Evolutionary conservation across 2,329 filamentous ascomycete species (phyloP), one percentile per base, ranked within the genome.

Genomic region (Thermothelomyces thermophilus): DNA sequence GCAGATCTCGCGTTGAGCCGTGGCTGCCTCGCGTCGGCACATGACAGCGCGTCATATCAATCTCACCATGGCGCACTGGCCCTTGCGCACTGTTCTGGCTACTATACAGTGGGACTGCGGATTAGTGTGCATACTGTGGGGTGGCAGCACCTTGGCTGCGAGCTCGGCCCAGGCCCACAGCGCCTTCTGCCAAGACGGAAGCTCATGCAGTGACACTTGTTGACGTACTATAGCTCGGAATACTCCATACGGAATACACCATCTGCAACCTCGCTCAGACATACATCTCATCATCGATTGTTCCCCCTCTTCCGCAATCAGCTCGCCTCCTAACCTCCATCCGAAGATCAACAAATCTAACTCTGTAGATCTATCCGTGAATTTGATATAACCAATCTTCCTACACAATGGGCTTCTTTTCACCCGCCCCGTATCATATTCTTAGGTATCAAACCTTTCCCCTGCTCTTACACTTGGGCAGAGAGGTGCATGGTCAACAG

Each of bases 361-460:
- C n/a, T n/a, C n/a, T n/a, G n/a, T n/a, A n/a, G n/a, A n/a, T n/a
- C n/a, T n/a, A n/a, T n/a, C n/a, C n/a, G n/a, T 16, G 14, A 35
- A 35, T 16, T 35, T 11, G 2, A 9, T 16, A 1, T n/a, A 16
- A 36, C n/a, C 19, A 16, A 42, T 14, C 1, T 28, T 13, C 22
- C 17, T 6, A 5, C 57, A 70, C 59, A 47, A 79, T 79, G 76
- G 68, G 79, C 14, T 66, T 88, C 50, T 76, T 79, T 51, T 82
- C 82, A 19, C 76, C 79, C 41, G 84, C 79, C 41, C 84, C 85
- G 13, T 91, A 89, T 68, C 87, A 91, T 66, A 77, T 91, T 53
- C 71, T 90, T 54, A 81, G 58, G 56, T 58, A 31, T 17, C 3
- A 5, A 35, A 16, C 11, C 3, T 26, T 20, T 36, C 30, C 36